Conservation (phyloP, 2,329 filamentous ascomycete species). For the Xylariaceae sp. region DNA sequence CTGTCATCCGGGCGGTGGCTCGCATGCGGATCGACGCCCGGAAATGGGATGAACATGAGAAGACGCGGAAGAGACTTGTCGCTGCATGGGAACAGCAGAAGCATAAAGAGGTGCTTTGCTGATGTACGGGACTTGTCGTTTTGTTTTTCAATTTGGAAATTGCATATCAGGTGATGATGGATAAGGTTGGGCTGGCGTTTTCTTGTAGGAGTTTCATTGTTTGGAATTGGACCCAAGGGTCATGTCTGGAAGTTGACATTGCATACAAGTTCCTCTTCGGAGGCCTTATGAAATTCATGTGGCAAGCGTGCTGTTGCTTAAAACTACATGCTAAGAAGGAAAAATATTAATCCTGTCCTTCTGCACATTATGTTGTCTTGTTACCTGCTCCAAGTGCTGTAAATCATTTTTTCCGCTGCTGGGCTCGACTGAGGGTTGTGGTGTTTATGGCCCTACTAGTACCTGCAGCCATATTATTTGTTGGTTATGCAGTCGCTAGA, state of each 20-base stretch:
- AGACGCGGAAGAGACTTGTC: slow-evolving; percentile 55
- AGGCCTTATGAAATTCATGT: too few relatives aligned
- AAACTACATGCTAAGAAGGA: too few relatives aligned
- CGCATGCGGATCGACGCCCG: slow-evolving; percentile 56
- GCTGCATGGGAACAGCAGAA: slow-evolving; percentile 50
- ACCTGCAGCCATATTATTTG: too few relatives aligned
- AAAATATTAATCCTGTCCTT: too few relatives aligned
- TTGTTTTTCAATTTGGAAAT: too few relatives aligned
- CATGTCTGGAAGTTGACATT: neutral
- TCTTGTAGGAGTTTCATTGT: neutral
- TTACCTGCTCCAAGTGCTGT: too few relatives aligned
- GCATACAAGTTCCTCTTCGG: neutral
- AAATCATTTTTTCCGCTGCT: too few relatives aligned
- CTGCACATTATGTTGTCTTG: too few relatives aligned
- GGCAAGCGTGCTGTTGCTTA: too few relatives aligned
- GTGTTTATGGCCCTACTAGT: too few relatives aligned
- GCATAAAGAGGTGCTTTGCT: slow-evolving; percentile 3
- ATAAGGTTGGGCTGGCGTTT: neutral
- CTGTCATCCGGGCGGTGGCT: slow-evolving; percentile 59
- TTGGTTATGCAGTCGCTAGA: too few relatives aligned
- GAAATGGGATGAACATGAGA: slow-evolving; percentile 60
- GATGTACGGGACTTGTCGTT: neutral
- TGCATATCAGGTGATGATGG: neutral
- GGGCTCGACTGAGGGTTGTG: too few relatives aligned
- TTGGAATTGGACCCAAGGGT: neutral